phyloP scores from a whole-genome alignment of 2,329 filamentous ascomycete genomes.

The Ascochyta fabae region DNA sequence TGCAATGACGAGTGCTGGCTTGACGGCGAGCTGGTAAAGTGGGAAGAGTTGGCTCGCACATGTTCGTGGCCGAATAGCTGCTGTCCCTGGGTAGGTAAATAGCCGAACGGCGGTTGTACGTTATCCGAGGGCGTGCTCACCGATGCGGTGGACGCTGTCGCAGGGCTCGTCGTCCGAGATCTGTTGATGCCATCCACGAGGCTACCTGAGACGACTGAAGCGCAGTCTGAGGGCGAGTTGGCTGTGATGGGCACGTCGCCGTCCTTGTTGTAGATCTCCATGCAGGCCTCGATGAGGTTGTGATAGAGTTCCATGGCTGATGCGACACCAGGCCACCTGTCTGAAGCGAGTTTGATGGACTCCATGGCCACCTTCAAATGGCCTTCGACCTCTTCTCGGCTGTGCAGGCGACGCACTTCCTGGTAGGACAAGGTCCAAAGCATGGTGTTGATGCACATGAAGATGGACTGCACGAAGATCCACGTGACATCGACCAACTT shows the following conservation, averaged over 20 bases:
- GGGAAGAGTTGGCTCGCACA: constrained; percentile 23
- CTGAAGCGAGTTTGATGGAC: constrained; percentile 78
- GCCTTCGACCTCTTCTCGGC: constrained; percentile 75
- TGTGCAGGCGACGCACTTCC: constrained; percentile 76
- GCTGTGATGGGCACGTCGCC: constrained; percentile 58
- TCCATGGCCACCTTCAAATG: constrained; percentile 78
- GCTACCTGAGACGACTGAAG: constrained; percentile 49
- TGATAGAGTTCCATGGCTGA: constrained; percentile 84
- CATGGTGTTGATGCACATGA: constrained; percentile 89
- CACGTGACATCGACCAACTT: constrained; percentile 85
- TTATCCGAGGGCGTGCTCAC: constrained; percentile 47
- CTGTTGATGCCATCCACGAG: constrained; percentile 52
- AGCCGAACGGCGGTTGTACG: constrained; percentile 44
- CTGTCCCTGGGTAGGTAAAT: constrained; percentile 44
- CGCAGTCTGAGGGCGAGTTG: constrained; percentile 55
- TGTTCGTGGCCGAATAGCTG: constrained; percentile 38
- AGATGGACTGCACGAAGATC: constrained; percentile 88
- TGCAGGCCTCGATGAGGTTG: constrained; percentile 83
- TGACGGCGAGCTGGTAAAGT: constrained; percentile 29
- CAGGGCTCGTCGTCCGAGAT: constrained; percentile 55
- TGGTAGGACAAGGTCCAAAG: constrained; percentile 91
- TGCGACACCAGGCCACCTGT: constrained; percentile 89
- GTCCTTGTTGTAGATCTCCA: constrained; percentile 81
- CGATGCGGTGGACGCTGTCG: constrained; percentile 48
- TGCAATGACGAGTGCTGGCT: constrained; percentile 32